A percentile compares a stretch with the other conserved stretches of the same genome.
Evolutionary conservation across 169 alveolate genomes (phyloP).

Genomic region (Plasmodium vivax): DNA sequence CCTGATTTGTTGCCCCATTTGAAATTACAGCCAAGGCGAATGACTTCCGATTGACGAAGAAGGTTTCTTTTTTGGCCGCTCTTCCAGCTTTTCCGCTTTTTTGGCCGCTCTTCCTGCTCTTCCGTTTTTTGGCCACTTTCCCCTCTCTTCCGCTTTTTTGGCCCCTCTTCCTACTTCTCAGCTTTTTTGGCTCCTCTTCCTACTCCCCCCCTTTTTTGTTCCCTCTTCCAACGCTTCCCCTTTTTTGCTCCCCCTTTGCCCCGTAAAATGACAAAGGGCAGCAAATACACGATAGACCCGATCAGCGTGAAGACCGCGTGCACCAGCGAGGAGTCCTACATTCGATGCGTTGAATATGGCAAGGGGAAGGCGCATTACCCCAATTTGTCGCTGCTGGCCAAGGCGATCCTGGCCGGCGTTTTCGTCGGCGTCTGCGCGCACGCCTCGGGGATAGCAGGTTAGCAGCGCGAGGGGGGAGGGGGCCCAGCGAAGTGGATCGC

Average conservation of each 20-base stretch:
- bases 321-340: slow-evolving; percentile 54
- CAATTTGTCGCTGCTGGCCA: slow-evolving; percentile 14
- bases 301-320: slow-evolving; percentile 36
- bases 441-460: slow-evolving; percentile 75
- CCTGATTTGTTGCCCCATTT: background rate
- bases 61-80: background rate
- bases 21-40: background rate
- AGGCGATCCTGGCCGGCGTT: slow-evolving; percentile 57
- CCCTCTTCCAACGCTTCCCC: background rate
- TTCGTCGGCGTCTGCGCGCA: slow-evolving; percentile 71
- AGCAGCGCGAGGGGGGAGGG: background rate
- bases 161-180: background rate
- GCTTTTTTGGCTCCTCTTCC: background rate
- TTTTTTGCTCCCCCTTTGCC: background rate
- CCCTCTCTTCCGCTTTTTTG: background rate
- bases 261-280: slow-evolving; percentile 20
- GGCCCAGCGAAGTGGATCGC: background rate
- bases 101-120: background rate
- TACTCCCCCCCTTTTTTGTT: background rate
- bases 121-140: background rate
- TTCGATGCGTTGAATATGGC: slow-evolving; percentile 72
- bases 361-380: slow-evolving; percentile 49
- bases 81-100: background rate
- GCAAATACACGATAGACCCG: slow-evolving; percentile 27
- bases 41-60: background rate